These are phyloP conservation scores for Hura crepitans DNA, from an alignment of 441 rosid genomes.

Conservation along the genomic window DNA sequence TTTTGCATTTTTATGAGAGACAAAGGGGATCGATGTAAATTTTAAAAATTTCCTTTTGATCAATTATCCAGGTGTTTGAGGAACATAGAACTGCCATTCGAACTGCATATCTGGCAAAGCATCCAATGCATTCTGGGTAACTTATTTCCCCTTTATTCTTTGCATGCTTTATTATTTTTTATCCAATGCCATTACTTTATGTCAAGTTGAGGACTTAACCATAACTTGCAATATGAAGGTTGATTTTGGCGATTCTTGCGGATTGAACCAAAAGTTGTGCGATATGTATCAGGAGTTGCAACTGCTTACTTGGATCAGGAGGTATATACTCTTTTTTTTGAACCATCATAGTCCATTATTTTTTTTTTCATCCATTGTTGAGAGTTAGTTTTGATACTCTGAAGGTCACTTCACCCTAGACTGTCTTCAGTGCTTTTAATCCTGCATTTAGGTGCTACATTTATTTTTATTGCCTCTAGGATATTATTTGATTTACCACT, in stretches of 20 bases:
- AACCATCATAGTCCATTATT: background rate
- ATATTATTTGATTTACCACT: slow-evolving; percentile 1
- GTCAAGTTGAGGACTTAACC: slow-evolving; percentile 17
- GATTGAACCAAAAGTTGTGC: slow-evolving; percentile 68
- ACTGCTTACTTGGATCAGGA: slow-evolving; percentile 89
- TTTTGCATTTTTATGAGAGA: slow-evolving; percentile 7
- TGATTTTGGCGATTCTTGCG: slow-evolving; percentile 85
- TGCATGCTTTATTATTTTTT: background rate
- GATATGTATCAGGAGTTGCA: slow-evolving; percentile 83
- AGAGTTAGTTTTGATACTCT: slow-evolving; percentile 13
- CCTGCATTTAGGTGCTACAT: background rate
- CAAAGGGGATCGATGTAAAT: slow-evolving; percentile 6
- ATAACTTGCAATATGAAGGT: slow-evolving; percentile 44
- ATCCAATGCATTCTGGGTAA: slow-evolving; percentile 93
- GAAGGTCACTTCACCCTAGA: slow-evolving; percentile 8
- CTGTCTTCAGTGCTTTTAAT: slow-evolving; percentile 9
- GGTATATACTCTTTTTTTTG: slow-evolving; percentile 35
- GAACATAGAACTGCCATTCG: slow-evolving; percentile 53
- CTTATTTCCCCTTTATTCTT: slow-evolving; percentile 15
- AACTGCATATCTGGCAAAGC: slow-evolving; percentile 73
- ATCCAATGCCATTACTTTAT: background rate
- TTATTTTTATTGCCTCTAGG: background rate
- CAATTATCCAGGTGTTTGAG: slow-evolving; percentile 50
- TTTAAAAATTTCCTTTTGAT: slow-evolving; percentile 2
- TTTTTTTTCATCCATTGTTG: background rate